phyloP scores from a whole-genome alignment of 306 rosid species.

The Pterocarpus macrocarpus region DNA sequence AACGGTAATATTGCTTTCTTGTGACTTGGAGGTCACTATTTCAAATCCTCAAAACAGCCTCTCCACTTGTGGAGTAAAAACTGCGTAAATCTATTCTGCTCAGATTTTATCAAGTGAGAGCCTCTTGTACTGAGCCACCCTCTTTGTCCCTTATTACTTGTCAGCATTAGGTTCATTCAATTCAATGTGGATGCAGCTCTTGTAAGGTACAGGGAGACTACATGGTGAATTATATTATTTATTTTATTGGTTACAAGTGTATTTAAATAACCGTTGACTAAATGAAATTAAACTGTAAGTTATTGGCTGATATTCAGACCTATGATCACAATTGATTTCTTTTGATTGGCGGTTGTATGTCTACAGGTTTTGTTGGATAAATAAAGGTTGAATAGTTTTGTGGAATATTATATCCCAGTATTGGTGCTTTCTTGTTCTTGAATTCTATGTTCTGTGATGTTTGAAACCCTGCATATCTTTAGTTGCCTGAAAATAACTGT shows the following conservation, averaged over 20 bases:
- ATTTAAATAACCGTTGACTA: conserved; percentile 38
- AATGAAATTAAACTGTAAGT: conserved; percentile 34
- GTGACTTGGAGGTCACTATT: too few species aligned
- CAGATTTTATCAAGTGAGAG: too few species aligned
- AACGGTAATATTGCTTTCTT: too few species aligned
- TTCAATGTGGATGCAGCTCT: conserved; percentile 39
- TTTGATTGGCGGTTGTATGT: conserved; percentile 43
- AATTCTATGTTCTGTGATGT: conserved; percentile 35
- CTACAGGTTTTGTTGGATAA: conserved; percentile 26
- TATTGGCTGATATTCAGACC: conserved; percentile 33
- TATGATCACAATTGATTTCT: conserved; percentile 29
- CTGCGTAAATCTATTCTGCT: too few species aligned
- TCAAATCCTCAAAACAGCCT: too few species aligned
- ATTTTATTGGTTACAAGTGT: conserved; percentile 14
- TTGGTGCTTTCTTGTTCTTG: conserved; percentile 21
- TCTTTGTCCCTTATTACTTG: background rate
- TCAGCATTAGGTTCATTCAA: conserved; percentile 13
- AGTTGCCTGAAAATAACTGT: too few species aligned
- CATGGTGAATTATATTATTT: conserved; percentile 41
- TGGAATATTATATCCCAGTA: conserved; percentile 36
- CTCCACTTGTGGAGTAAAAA: too few species aligned
- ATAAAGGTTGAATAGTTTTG: conserved; percentile 33
- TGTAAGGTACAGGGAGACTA: conserved; percentile 1
- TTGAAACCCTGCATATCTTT: background rate
- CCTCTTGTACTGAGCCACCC: too few species aligned